Conservation (phyloP, 108 stramenopile species). For the Skeletonema tropicum region DNA sequence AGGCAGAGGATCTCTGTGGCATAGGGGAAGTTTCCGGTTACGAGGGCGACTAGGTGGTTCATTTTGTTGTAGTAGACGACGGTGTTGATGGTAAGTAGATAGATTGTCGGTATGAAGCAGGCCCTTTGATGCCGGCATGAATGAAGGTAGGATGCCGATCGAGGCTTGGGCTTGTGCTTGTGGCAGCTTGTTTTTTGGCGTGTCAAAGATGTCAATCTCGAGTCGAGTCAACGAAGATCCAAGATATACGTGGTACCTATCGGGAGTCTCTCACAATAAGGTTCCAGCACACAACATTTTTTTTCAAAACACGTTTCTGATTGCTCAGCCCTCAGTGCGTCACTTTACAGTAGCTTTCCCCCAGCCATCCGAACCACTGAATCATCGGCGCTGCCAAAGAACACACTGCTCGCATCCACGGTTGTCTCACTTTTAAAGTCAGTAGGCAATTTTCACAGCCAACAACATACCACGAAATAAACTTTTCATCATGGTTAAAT, state of each 20-base stretch:
- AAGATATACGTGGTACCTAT: neutral
- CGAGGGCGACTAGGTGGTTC: conserved; percentile 44
- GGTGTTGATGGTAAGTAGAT: neutral
- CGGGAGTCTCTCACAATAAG: neutral
- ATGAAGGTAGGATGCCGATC: too few relatives aligned
- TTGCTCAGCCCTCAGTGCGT: neutral
- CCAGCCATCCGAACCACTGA: neutral
- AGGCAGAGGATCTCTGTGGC: conserved; percentile 59
- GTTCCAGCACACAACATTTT: neutral
- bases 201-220: too few relatives aligned
- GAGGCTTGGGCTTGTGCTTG: too few relatives aligned
- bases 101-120: too few relatives aligned
- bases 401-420: neutral
- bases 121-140: too few relatives aligned
- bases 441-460: neutral
- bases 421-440: conserved; percentile 1
- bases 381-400: neutral
- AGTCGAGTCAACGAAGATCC: too few relatives aligned
- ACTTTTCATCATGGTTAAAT: conserved; percentile 30
- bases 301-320: too few relatives aligned
- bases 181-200: too few relatives aligned
- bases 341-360: neutral
- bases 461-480: neutral
- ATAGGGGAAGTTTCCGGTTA: conserved; percentile 58
- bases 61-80: conserved; percentile 5